These are phyloP conservation scores for Solanum tarijense DNA, from an alignment of 257 asterid genomes.

Conservation along the genomic window DNA sequence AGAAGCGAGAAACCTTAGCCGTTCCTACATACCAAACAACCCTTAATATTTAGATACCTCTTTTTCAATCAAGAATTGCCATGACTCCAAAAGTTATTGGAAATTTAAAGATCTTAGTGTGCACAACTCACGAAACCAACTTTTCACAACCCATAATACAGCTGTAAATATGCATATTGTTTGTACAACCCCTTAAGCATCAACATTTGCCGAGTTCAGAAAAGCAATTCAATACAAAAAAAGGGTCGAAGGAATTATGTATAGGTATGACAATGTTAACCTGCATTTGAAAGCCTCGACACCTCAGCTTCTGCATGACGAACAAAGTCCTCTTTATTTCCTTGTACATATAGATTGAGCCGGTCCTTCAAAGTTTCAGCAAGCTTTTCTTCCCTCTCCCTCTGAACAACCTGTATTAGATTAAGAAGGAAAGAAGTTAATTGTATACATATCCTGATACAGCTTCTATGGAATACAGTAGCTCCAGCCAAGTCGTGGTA, in stretches of 20 bases:
- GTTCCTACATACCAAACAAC: neutral
- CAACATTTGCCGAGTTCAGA: neutral
- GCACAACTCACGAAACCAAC: neutral
- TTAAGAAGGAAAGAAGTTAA: constrained; percentile 2
- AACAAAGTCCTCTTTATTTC: constrained; percentile 74
- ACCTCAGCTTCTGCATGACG: constrained; percentile 79
- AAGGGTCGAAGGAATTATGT: neutral
- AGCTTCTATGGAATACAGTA: neutral
- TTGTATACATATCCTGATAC: neutral
- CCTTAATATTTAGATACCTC: neutral
- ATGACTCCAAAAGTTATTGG: neutral
- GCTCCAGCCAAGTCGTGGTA: neutral
- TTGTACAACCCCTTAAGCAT: neutral
- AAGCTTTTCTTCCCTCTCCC: constrained; percentile 96
- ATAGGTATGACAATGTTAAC: constrained; percentile 20
- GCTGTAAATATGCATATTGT: neutral
- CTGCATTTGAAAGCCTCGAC: constrained; percentile 80
- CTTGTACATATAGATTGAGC: constrained; percentile 80
- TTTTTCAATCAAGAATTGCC: neutral
- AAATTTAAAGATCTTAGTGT: neutral
- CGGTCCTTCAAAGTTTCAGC: constrained; percentile 64
- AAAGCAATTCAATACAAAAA: neutral
- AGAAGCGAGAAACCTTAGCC: neutral
- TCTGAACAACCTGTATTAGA: constrained; percentile 58
- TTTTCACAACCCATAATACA: neutral